Evolutionary conservation across 345 rosid genomes (phyloP), one percentile per base, ranked within the genome.

Genomic region (Rhodomyrtus tomentosa): DNA sequence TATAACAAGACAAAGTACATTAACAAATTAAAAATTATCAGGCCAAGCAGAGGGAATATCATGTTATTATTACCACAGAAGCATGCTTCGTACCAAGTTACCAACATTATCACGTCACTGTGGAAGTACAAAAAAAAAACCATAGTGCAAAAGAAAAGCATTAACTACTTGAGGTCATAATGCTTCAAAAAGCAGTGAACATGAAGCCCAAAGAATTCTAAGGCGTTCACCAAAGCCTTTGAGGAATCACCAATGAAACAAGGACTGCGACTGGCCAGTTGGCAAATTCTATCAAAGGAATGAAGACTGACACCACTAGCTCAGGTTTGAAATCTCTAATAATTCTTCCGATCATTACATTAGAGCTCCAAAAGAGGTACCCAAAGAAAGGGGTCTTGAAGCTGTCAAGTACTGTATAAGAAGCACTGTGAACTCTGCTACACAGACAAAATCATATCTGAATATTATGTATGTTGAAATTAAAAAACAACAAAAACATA

Each of bases 1-100:
- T 98, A 85, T 56, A 87, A 51, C 52, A 83, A 79, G 36, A 85
- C 59, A 21, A 84, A 73, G 54, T 86, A 52, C 16, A 18, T 81
- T 45, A 82, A 42, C 32, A n/a, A 81, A 45, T 55, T n/a, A 45
- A 52, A 68, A 32, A 16, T 36, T 68, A 32, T 68, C 45, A 32
- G 42, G 42, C 76, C 76, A 18, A 68, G 45, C 76, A 68, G 76
- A 68, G 40, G 76, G 76, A 68, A 68, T 32, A 8, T 20, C 13
- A 2, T 2, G 24, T 11, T 62, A 62, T 32, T 62, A 32, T 81
- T 52, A 81, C 83, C 52, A 50, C 38, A 50, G n/a, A 81, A 49
- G 12, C 24, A 7, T 32, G 42, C 54, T 80, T 25, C 27, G 24
- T 49, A 15, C 24, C 42, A 51, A 29, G 83, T 52, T 38, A 27